phyloP scores from a whole-genome alignment of 1,284 basidiomycete genomes.

The Naganishia liquefaciens region DNA sequence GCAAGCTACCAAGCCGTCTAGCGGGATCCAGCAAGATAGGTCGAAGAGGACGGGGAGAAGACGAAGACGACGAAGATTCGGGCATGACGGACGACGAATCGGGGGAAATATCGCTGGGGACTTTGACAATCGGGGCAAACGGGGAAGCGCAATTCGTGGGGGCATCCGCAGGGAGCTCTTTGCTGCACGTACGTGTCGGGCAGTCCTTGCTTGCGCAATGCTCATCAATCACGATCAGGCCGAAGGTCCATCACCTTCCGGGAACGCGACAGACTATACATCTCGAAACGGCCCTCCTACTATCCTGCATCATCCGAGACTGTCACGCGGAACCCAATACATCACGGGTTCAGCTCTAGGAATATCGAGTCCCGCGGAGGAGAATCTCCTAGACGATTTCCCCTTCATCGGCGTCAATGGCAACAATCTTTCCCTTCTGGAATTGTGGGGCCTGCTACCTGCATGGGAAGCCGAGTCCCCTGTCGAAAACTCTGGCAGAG shows the following conservation, averaged over 20 bases:
- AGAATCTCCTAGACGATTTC: conserved; percentile 29
- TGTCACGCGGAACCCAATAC: conserved; percentile 24
- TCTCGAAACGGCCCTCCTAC: conserved; percentile 20
- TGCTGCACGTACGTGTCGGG: conserved; percentile 39
- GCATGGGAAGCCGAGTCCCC: conserved; percentile 41
- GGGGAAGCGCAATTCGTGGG: conserved; percentile 50
- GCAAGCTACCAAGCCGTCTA: conserved; percentile 14
- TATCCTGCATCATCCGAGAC: conserved; percentile 14
- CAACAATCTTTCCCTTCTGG: conserved; percentile 35
- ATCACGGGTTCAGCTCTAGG: conserved; percentile 17
- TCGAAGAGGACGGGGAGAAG: conserved; percentile 6
- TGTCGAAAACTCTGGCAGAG: conserved; percentile 5
- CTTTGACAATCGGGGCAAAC: conserved; percentile 47
- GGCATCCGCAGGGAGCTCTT: conserved; percentile 47
- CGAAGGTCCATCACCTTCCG: conserved; percentile 17
- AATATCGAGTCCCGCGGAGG: conserved; percentile 17
- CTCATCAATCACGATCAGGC: neutral
- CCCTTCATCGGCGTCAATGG: conserved; percentile 26
- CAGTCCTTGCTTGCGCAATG: neutral
- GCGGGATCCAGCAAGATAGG: conserved; percentile 7
- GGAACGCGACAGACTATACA: conserved; percentile 22
- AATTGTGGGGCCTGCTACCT: conserved; percentile 42
- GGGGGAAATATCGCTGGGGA: conserved; percentile 46
- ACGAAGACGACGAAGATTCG: conserved; percentile 16
- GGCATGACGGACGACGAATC: conserved; percentile 30